phyloP scores from a whole-genome alignment of 2,329 filamentous ascomycete species.

The Pseudogymnoascus sp. region DNA sequence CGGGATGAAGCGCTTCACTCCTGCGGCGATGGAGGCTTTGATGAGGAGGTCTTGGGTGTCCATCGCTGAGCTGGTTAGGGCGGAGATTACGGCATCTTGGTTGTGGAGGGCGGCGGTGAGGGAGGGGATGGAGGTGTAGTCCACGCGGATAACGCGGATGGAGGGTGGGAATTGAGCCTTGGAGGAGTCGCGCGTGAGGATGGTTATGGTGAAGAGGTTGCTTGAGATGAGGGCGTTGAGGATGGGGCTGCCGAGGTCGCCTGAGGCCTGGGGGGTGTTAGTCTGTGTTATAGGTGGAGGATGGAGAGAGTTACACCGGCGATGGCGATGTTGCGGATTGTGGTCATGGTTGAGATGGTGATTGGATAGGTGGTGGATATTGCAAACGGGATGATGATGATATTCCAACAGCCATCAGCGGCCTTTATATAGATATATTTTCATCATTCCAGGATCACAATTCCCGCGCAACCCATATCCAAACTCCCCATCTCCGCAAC shows the following conservation, averaged over 20 bases:
- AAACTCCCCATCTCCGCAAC: neutral
- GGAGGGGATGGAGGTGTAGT: slow-evolving; percentile 37
- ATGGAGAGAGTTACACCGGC: neutral
- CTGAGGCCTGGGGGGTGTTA: slow-evolving; percentile 15
- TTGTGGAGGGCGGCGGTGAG: slow-evolving; percentile 43
- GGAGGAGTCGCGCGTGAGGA: slow-evolving; percentile 41
- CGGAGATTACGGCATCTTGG: slow-evolving; percentile 52
- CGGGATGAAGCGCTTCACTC: neutral
- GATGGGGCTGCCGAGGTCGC: slow-evolving; percentile 20
- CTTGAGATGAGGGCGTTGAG: slow-evolving; percentile 21
- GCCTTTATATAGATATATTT: neutral
- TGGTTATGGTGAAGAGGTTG: slow-evolving; percentile 38
- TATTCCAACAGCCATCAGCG: neutral
- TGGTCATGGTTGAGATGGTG: neutral
- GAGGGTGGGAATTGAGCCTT: slow-evolving; percentile 22
- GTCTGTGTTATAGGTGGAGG: neutral
- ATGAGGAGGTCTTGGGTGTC: slow-evolving; percentile 38
- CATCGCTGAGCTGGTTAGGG: slow-evolving; percentile 32
- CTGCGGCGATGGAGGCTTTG: neutral
- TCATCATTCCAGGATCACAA: neutral
- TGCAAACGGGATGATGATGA: neutral
- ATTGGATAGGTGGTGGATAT: neutral
- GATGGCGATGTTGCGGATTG: neutral
- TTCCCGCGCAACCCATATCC: neutral
- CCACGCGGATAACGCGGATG: slow-evolving; percentile 40